phyloP scores from a whole-genome alignment of 2,329 filamentous ascomycete species.

The Arthroderma uncinatum region DNA sequence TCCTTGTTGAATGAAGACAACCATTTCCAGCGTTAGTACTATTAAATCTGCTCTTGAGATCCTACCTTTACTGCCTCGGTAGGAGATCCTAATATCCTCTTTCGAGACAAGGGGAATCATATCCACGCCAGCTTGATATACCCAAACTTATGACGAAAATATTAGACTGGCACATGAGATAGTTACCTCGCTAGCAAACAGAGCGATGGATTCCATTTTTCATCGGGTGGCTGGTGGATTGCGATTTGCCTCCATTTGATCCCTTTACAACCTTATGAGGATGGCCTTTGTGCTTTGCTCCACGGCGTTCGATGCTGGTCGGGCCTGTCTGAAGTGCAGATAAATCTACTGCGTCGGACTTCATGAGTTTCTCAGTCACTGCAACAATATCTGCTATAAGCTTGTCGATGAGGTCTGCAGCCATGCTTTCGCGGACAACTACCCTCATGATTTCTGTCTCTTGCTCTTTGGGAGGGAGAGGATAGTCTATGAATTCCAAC shows the following conservation, averaged over 20 bases:
- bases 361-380: slow-evolving; percentile 52
- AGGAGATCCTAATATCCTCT: too few species aligned
- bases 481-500: slow-evolving; percentile 43
- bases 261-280: background rate
- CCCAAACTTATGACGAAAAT: too few species aligned
- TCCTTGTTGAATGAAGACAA: too few species aligned
- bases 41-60: too few species aligned
- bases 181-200: background rate
- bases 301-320: slow-evolving; percentile 33
- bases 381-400: slow-evolving; percentile 50
- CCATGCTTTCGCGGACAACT: slow-evolving; percentile 56
- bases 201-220: background rate
- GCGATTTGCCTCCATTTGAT: background rate
- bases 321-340: slow-evolving; percentile 36
- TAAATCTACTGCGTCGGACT: slow-evolving; percentile 43
- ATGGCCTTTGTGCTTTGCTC: background rate
- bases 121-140: too few species aligned
- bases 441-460: slow-evolving; percentile 56
- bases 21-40: too few species aligned
- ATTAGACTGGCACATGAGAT: too few species aligned
- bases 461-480: slow-evolving; percentile 51
- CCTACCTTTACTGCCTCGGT: too few species aligned
- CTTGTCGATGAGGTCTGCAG: slow-evolving; percentile 54
- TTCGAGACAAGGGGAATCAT: too few species aligned
- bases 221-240: background rate